phyloP scores from a whole-genome alignment of 1,139 yeast species.

The Candida glucosophila region DNA sequence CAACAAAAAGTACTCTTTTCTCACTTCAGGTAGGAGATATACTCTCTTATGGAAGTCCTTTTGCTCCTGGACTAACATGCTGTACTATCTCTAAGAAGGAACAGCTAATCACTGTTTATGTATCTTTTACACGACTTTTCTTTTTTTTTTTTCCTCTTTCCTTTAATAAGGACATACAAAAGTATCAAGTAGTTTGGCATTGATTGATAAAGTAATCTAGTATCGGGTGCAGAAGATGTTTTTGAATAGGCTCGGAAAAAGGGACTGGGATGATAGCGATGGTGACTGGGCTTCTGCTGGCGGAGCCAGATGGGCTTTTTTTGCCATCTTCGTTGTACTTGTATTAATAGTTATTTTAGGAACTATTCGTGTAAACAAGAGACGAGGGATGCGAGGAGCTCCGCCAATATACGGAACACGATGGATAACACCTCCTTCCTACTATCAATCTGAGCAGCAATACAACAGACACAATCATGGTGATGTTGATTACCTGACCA shows the following conservation, averaged over 20 bases:
- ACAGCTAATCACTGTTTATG: conserved; percentile 2
- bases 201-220: conserved; percentile 1
- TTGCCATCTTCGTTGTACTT: conserved; percentile 43
- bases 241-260: not conserved
- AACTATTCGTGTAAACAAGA: conserved; percentile 50
- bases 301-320: conserved; percentile 50
- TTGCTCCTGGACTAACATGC: too few species aligned
- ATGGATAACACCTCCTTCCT: conserved; percentile 91
- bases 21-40: conserved; percentile 4
- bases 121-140: not conserved
- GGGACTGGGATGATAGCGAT: conserved; percentile 8
- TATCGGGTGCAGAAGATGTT: conserved; percentile 1
- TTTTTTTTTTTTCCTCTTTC: too few species aligned
- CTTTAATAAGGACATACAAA: too few species aligned
- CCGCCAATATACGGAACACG: conserved; percentile 76
- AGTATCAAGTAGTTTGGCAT: too few species aligned
- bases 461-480: conserved; percentile 21
- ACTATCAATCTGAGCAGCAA: conserved; percentile 61
- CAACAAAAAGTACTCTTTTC: conserved; percentile 1
- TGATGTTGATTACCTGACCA: conserved; percentile 22
- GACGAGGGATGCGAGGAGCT: conserved; percentile 52
- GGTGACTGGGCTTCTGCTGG: conserved; percentile 17
- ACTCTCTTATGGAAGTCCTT: conserved; percentile 1
- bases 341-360: conserved; percentile 41
- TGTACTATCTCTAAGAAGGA: too few species aligned